phyloP scores from a whole-genome alignment of 352 stramenopile genomes.

The Plasmopara halstedii region DNA sequence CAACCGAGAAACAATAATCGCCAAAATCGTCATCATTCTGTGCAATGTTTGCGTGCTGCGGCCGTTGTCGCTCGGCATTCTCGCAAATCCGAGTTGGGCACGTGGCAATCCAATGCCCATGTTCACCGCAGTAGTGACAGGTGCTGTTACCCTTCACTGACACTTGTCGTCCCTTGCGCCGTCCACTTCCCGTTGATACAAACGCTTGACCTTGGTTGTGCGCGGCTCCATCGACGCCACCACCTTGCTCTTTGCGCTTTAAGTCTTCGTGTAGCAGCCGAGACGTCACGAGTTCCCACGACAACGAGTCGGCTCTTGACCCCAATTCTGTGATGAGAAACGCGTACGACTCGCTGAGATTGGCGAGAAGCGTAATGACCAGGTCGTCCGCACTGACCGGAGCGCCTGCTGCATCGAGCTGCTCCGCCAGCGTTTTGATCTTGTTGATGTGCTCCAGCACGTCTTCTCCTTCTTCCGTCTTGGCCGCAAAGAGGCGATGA shows the following conservation, averaged over 20 bases:
- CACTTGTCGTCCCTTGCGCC: neutral
- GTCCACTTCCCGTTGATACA: neutral
- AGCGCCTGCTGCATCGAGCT: neutral
- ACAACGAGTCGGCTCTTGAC: neutral
- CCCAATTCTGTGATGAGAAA: neutral
- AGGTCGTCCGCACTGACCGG: neutral
- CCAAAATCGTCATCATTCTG: neutral
- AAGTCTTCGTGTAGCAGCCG: neutral
- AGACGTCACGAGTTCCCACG: neutral
- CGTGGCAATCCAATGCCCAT: neutral
- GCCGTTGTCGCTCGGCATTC: neutral
- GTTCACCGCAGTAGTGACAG: neutral
- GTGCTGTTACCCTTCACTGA: neutral
- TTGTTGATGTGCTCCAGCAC: neutral
- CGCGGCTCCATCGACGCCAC: neutral
- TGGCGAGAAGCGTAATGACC: neutral
- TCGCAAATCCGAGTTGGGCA: neutral
- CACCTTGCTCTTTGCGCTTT: neutral
- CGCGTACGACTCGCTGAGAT: neutral
- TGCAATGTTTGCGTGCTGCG: neutral
- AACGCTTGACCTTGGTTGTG: neutral
- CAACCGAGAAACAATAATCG: neutral
- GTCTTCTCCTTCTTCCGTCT: neutral
- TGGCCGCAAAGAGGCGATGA: neutral
- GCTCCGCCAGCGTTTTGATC: too few species aligned